These are phyloP conservation scores for Incumbomyces lentus DNA, from an alignment of 2,329 filamentous ascomycete genomes.

Conservation along the genomic window DNA sequence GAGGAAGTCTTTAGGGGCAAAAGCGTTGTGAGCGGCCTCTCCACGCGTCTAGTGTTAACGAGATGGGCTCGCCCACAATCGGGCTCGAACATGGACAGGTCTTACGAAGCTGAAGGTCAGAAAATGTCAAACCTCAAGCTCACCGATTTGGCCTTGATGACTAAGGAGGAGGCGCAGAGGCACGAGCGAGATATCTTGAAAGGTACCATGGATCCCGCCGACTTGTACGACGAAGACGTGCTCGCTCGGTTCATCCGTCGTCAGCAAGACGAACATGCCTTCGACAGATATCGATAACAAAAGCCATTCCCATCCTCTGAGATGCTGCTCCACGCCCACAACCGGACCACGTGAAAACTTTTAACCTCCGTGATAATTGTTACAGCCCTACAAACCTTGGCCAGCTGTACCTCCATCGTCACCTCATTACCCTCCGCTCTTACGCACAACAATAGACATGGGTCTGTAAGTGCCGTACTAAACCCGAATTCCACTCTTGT, in stretches of 20 bases:
- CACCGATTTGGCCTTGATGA: conserved; percentile 72
- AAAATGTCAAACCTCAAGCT: conserved; percentile 61
- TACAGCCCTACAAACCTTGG: too few relatives aligned
- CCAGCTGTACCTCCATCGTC: too few relatives aligned
- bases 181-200: conserved; percentile 75
- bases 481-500: too few relatives aligned
- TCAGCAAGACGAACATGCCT: conserved; percentile 55
- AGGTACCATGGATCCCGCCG: conserved; percentile 54
- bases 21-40: conserved; percentile 71
- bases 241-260: conserved; percentile 58
- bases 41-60: conserved; percentile 67
- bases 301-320: too few relatives aligned
- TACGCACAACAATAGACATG: too few relatives aligned
- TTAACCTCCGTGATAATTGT: too few relatives aligned
- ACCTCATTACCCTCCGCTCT: too few relatives aligned
- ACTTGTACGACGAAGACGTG: conserved; percentile 62
- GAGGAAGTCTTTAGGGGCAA: conserved; percentile 82
- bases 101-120: conserved; percentile 54
- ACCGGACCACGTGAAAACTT: background rate
- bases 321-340: background rate
- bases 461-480: too few relatives aligned
- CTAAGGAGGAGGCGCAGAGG: conserved; percentile 71
- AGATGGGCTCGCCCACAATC: conserved; percentile 62
- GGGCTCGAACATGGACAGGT: conserved; percentile 52
- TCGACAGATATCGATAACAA: conserved; percentile 37